Percentiles rank a stretch among this genome's conserved stretches.
Conservation (phyloP, 2,329 filamentous ascomycete species). For the Metarhizium humberi region DNA sequence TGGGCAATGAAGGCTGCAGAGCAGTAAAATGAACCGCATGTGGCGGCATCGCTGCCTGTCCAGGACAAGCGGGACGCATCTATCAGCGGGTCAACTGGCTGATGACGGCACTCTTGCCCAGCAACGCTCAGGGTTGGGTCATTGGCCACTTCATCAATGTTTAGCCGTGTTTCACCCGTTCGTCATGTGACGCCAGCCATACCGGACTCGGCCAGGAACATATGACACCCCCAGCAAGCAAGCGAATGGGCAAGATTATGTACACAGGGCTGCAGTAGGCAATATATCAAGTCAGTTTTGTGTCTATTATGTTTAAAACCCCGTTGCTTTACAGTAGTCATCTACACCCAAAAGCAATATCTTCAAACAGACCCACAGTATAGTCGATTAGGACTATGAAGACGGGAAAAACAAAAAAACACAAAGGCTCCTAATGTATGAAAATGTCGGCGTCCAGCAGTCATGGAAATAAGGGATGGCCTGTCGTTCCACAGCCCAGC, state of each 20-base stretch:
- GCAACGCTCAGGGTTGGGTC: slow-evolving; percentile 1
- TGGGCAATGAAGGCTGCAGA: neutral
- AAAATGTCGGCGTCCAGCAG: neutral
- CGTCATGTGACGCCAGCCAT: slow-evolving; percentile 21
- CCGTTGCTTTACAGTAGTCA: slow-evolving; percentile 1
- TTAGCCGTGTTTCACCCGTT: slow-evolving; percentile 19
- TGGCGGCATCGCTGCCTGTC: neutral
- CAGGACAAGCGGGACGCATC: neutral
- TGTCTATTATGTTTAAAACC: neutral
- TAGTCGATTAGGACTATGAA: neutral
- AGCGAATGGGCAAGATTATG: neutral
- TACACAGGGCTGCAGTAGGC: neutral
- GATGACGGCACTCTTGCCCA: neutral
- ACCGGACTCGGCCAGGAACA: too few relatives aligned
- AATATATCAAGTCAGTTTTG: neutral
- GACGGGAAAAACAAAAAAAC: neutral
- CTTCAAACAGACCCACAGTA: neutral
- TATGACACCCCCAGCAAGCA: too few relatives aligned
- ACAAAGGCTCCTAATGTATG: neutral
- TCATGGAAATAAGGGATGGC: neutral
- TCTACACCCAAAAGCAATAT: slow-evolving; percentile 2
- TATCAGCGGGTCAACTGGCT: neutral
- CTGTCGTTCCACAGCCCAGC: neutral
- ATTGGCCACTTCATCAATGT: neutral
- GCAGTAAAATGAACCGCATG: slow-evolving; percentile 1